Conservation (phyloP, 495 filamentous ascomycete genomes). For the Cetradonia linearis region DNA sequence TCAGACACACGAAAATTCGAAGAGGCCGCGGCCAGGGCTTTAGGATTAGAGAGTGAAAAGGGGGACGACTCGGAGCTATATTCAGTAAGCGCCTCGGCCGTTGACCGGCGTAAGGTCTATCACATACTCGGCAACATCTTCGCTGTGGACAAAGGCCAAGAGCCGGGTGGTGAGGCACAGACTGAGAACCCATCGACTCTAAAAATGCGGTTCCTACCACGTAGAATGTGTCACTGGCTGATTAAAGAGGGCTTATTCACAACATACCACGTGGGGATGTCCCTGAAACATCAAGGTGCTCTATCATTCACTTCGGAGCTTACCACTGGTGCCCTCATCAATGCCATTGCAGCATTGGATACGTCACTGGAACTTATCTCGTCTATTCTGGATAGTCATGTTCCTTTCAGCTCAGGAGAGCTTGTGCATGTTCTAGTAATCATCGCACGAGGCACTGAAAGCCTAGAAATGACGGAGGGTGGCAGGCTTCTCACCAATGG, state of each 20-base stretch:
- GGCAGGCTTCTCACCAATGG: slow-evolving; percentile 17
- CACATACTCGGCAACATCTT: slow-evolving; percentile 50
- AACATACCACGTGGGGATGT: slow-evolving; percentile 48
- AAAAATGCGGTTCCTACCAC: slow-evolving; percentile 37
- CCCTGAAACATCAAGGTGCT: slow-evolving; percentile 43
- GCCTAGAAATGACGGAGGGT: background rate
- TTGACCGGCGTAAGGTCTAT: slow-evolving; percentile 36
- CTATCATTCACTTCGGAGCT: slow-evolving; percentile 29
- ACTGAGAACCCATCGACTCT: slow-evolving; percentile 2
- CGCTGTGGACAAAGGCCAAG: slow-evolving; percentile 26
- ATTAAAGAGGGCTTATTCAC: slow-evolving; percentile 52
- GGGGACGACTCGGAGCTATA: background rate
- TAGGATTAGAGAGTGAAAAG: background rate
- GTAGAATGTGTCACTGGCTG: slow-evolving; percentile 49
- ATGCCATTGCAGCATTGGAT: slow-evolving; percentile 50
- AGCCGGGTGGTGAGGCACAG: slow-evolving; percentile 9
- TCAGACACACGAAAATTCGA: slow-evolving; percentile 46
- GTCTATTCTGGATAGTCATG: slow-evolving; percentile 39
- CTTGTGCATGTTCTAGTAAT: slow-evolving; percentile 31
- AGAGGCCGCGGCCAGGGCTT: slow-evolving; percentile 33
- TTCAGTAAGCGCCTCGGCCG: slow-evolving; percentile 16
- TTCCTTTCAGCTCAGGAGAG: slow-evolving; percentile 38
- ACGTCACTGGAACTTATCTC: slow-evolving; percentile 49
- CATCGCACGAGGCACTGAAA: slow-evolving; percentile 22
- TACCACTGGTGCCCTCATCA: slow-evolving; percentile 48